These are phyloP conservation scores for Eudorina sp. DNA, from an alignment of 139 green algal species.

Conservation along the genomic window DNA sequence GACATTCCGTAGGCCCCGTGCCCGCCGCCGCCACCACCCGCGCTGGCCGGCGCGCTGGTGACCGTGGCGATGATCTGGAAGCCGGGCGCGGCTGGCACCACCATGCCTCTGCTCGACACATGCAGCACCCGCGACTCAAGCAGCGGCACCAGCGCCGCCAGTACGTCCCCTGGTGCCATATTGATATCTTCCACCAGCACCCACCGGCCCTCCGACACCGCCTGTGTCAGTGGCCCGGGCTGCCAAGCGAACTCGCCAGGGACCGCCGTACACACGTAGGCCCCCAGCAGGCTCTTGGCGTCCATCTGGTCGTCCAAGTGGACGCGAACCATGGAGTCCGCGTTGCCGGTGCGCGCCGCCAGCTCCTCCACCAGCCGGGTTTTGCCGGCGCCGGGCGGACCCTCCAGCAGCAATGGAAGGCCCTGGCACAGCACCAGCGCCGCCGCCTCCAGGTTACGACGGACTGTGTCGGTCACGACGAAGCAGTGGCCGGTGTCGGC, in stretches of 20 bases:
- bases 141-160: slow-evolving; percentile 90
- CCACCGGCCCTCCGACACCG: slow-evolving; percentile 90
- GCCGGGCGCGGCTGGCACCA: slow-evolving; percentile 79
- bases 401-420: slow-evolving; percentile 90
- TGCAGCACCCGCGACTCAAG: slow-evolving; percentile 84
- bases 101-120: slow-evolving; percentile 77
- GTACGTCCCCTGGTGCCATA: slow-evolving; percentile 91
- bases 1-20: slow-evolving; percentile 62
- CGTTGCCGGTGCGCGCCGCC: slow-evolving; percentile 83
- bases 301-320: slow-evolving; percentile 98
- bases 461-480: slow-evolving; percentile 66
- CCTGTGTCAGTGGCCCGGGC: slow-evolving; percentile 92
- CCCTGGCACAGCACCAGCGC: slow-evolving; percentile 86
- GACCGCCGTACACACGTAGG: slow-evolving; percentile 91
- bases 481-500: slow-evolving; percentile 45
- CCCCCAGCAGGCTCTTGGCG: slow-evolving; percentile 93
- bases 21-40: slow-evolving; percentile 5
- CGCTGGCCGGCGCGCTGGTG: slow-evolving; percentile 56
- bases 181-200: slow-evolving; percentile 97
- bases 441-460: slow-evolving; percentile 71
- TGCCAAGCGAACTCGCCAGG: slow-evolving; percentile 98
- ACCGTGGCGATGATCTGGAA: slow-evolving; percentile 92
- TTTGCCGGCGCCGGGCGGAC: slow-evolving; percentile 92
- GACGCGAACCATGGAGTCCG: slow-evolving; percentile 69
- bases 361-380: slow-evolving; percentile 85